Percentiles rank a stretch among this genome's conserved stretches.
phyloP scores from a whole-genome alignment of 2,329 filamentous ascomycete genomes.

The Gyromitra esculenta region DNA sequence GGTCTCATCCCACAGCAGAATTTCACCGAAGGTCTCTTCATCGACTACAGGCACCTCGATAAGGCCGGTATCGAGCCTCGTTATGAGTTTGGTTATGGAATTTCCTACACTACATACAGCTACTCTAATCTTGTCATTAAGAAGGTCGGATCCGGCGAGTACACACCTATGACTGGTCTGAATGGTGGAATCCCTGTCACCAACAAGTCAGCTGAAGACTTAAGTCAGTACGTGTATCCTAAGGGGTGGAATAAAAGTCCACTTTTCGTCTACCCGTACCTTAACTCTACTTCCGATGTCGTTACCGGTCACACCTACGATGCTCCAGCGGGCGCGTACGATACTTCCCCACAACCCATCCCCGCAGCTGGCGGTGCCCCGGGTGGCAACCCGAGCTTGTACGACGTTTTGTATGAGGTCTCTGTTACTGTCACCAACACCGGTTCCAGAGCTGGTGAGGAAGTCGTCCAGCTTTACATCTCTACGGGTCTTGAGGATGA shows the following conservation, averaged over 20 bases:
- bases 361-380: conserved; percentile 71
- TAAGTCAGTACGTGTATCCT: conserved; percentile 65
- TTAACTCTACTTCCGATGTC: conserved; percentile 69
- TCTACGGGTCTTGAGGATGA: conserved; percentile 65
- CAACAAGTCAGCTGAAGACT: conserved; percentile 54
- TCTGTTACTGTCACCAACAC: conserved; percentile 77
- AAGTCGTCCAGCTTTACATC: conserved; percentile 76
- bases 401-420: conserved; percentile 74
- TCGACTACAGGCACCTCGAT: conserved; percentile 83
- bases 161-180: conserved; percentile 47
- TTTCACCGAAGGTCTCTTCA: conserved; percentile 80
- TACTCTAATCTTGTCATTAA: conserved; percentile 63
- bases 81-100: conserved; percentile 78
- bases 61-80: conserved; percentile 71
- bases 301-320: conserved; percentile 71
- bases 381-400: conserved; percentile 70
- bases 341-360: conserved; percentile 69
- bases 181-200: conserved; percentile 5
- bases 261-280: conserved; percentile 69
- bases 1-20: conserved; percentile 76
- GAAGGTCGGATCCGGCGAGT: conserved; percentile 55
- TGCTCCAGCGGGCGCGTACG: conserved; percentile 69
- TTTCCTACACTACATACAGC: conserved; percentile 68
- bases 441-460: conserved; percentile 72
- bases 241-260: conserved; percentile 58